Conservation (phyloP, 352 stramenopile species). For the Globisporangium abappressorium region DNA sequence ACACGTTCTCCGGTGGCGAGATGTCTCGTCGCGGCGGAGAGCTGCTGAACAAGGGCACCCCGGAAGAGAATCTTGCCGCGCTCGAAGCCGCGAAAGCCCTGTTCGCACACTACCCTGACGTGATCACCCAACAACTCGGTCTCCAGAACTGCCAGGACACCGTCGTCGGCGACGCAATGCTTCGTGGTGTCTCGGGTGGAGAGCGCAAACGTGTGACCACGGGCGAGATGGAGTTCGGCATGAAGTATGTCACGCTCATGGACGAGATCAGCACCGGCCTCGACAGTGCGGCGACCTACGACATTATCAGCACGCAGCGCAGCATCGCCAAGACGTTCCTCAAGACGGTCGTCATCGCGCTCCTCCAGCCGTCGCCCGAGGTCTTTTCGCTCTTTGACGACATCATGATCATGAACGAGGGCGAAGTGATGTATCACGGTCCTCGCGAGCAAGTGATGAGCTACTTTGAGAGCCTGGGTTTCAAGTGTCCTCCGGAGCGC, state of each 20-base stretch:
- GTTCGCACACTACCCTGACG: slow-evolving; percentile 3
- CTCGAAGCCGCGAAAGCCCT: slow-evolving; percentile 9
- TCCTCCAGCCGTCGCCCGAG: slow-evolving; percentile 76
- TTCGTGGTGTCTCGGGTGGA: slow-evolving; percentile 56
- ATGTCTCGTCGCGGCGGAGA: slow-evolving; percentile 9
- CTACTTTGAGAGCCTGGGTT: slow-evolving; percentile 20
- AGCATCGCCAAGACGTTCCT: slow-evolving; percentile 46
- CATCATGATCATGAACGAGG: slow-evolving; percentile 46
- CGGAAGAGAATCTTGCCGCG: slow-evolving; percentile 19
- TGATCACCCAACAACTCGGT: slow-evolving; percentile 13
- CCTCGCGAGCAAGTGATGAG: slow-evolving; percentile 13
- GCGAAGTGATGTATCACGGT: slow-evolving; percentile 39
- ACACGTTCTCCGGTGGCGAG: slow-evolving; percentile 32
- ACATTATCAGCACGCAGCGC: slow-evolving; percentile 53
- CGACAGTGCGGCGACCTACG: slow-evolving; percentile 52
- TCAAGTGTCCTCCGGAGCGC: slow-evolving; percentile 13
- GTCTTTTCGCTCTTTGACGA: slow-evolving; percentile 54
- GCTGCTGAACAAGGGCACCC: slow-evolving; percentile 32
- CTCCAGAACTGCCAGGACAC: slow-evolving; percentile 14
- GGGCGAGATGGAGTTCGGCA: slow-evolving; percentile 70
- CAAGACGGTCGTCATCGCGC: slow-evolving; percentile 59
- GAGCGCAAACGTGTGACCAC: slow-evolving; percentile 63
- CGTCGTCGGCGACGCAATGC: slow-evolving; percentile 28
- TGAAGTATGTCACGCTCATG: slow-evolving; percentile 71
- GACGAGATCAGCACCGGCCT: slow-evolving; percentile 73